Evolutionary conservation across 2,329 filamentous ascomycete species (phyloP).

Genomic region (Fusarium goolgardi): DNA sequence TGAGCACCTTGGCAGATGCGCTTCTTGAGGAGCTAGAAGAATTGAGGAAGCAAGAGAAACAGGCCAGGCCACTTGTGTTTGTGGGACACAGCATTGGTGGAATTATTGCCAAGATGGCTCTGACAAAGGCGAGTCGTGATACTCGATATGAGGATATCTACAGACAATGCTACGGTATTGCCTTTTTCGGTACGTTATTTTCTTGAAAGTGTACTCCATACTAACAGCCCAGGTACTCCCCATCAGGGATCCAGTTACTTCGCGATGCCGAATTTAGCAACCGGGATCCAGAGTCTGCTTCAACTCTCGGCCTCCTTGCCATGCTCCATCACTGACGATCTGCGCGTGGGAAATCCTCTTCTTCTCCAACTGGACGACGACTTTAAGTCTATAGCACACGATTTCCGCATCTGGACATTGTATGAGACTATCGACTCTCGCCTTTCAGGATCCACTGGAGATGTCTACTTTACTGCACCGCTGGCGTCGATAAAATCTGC

Average conservation of each 20-base stretch:
- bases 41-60: conserved; percentile 51
- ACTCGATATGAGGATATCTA: conserved; percentile 58
- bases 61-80: conserved; percentile 66
- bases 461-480: conserved; percentile 69
- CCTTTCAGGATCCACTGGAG: conserved; percentile 58
- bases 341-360: conserved; percentile 62
- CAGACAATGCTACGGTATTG: conserved; percentile 69
- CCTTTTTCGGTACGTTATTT: conserved; percentile 65
- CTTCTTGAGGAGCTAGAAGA: conserved; percentile 58
- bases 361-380: conserved; percentile 64
- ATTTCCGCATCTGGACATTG: conserved; percentile 71
- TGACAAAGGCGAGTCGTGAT: conserved; percentile 60
- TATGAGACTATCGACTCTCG: conserved; percentile 72
- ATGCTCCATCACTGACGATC: conserved; percentile 60
- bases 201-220: accelerated
- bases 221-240: conserved; percentile 60
- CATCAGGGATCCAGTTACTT: conserved; percentile 73
- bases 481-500: conserved; percentile 68
- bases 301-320: conserved; percentile 64
- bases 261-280: conserved; percentile 66
- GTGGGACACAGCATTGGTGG: conserved; percentile 72
- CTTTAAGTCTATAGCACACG: conserved; percentile 67
- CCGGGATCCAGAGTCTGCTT: conserved; percentile 65
- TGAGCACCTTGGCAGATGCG: conserved; percentile 60
- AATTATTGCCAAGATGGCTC: conserved; percentile 67